Base-by-base conservation (phyloP, 1,139 yeast species). In the Meyerozyma guilliermondii region DNA sequence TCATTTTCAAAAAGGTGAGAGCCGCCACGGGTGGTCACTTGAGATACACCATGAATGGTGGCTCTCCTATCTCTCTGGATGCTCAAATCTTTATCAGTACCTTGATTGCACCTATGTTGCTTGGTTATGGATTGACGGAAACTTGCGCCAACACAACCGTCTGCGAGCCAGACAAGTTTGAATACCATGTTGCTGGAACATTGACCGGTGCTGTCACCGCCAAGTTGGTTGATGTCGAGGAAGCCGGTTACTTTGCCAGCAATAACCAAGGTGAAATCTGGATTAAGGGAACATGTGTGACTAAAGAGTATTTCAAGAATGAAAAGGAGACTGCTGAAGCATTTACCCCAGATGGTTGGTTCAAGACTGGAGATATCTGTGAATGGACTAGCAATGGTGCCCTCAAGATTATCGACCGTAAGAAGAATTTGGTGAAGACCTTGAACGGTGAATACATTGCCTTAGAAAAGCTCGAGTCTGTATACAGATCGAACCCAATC, bases 391-490 rank as follows among this genome's bases (percentile, higher is more conserved):
- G 80, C 20, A 76, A 74, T 51, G 98, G 98, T 53, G 81, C 81
- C 46, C 71, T 94, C 58, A 80, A 76, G 59, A 75, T 94, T 51
- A 86, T 94, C 63, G 99, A 94, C 69, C 87, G 99, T 65, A 87
- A 82, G 74, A 94, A 94, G 82, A 94, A 94, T 64, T 75, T 94
- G 65, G 95, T 94, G 55, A 94, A 94, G 77, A 94, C 98, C 17
- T 74, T 80, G 59, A 91, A 92, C 60, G 99, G 99, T 66, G 98
- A 94, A 70, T 94, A 94, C 66, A 87, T 94, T 66, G 98, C 98
- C 13, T 76, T 94, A 55, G 99, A 94, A 69, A 91, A 88, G 66
- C 72, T 92, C 53, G 98, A 91, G 66, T 74, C 88, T 26, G 67
- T 75, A 39, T 94, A 94, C 74, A 81, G 98, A 66, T 84, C 97